Conservation (phyloP, 2,329 filamentous ascomycete genomes). For the Colletotrichum paranaense region DNA sequence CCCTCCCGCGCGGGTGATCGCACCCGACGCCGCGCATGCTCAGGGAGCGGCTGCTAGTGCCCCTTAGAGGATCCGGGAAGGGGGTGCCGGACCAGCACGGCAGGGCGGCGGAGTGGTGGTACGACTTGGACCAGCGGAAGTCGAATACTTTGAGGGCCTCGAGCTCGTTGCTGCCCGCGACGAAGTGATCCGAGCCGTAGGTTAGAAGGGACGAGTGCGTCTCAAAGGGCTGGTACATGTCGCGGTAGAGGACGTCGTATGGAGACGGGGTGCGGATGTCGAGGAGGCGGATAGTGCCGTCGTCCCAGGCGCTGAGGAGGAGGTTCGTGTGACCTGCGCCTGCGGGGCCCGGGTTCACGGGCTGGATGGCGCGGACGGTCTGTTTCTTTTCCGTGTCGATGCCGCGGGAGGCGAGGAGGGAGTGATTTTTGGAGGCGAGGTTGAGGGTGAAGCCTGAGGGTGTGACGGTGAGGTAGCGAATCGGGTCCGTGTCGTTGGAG, state of each 20-base stretch:
- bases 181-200: constrained; percentile 62
- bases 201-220: constrained; percentile 59
- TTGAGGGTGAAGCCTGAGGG: constrained; percentile 56
- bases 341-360: constrained; percentile 45
- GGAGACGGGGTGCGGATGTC: constrained; percentile 61
- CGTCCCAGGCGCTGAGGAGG: constrained; percentile 64
- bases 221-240: constrained; percentile 61
- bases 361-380: constrained; percentile 59
- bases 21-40: constrained; percentile 44
- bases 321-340: constrained; percentile 51
- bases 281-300: constrained; percentile 55
- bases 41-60: constrained; percentile 36
- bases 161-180: constrained; percentile 58
- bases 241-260: constrained; percentile 61
- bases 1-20: constrained; percentile 43
- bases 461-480: constrained; percentile 58
- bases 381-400: constrained; percentile 46
- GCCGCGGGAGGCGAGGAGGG: constrained; percentile 41
- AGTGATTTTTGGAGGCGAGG: constrained; percentile 46
- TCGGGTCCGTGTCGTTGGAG: constrained; percentile 51
- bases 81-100: constrained; percentile 55
- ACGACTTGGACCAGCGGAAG: constrained; percentile 62
- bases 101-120: constrained; percentile 60
- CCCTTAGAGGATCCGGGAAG: constrained; percentile 46
- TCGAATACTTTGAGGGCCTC: constrained; percentile 63